Evolutionary conservation across 495 filamentous ascomycete genomes (phyloP).

Genomic region (Lasiosphaeria miniovina): DNA sequence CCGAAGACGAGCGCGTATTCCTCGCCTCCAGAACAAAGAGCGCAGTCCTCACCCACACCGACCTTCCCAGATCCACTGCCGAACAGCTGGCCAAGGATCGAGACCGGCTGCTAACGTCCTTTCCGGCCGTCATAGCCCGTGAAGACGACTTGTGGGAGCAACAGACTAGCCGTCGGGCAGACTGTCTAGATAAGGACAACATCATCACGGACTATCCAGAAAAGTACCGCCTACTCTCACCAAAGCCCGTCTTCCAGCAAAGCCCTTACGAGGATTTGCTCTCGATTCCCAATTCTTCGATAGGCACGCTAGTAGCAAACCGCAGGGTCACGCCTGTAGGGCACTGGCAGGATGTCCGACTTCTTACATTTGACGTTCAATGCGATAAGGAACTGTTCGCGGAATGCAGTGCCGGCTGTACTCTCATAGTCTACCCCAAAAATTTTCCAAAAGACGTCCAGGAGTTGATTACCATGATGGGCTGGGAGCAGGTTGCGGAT

Average conservation of each 20-base stretch:
- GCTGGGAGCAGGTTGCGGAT: conserved; percentile 70
- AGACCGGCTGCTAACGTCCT: conserved; percentile 6
- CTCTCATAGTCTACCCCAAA: conserved; percentile 77
- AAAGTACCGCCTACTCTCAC: conserved; percentile 30
- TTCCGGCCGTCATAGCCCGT: conserved; percentile 11
- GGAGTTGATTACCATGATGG: conserved; percentile 68
- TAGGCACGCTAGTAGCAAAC: conserved; percentile 52
- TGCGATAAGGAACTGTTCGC: background rate
- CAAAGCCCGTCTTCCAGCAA: background rate
- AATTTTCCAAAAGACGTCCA: conserved; percentile 79
- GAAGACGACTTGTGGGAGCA: conserved; percentile 13
- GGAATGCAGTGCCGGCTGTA: conserved; percentile 65
- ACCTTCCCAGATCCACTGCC: conserved; percentile 8
- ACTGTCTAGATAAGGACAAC: conserved; percentile 33
- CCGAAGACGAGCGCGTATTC: conserved; percentile 14
- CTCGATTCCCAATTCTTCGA: conserved; percentile 52
- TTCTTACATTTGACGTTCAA: conserved; percentile 56
- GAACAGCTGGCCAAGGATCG: conserved; percentile 10
- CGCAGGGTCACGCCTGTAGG: conserved; percentile 65
- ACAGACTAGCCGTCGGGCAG: conserved; percentile 15
- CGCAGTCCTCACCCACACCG: conserved; percentile 21
- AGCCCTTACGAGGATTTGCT: conserved; percentile 45
- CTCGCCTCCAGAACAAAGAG: conserved; percentile 15
- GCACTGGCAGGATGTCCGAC: conserved; percentile 95
- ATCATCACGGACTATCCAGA: conserved; percentile 32